phyloP scores from a whole-genome alignment of 768 basidiomycete genomes.

The Exidia glandulosa region DNA sequence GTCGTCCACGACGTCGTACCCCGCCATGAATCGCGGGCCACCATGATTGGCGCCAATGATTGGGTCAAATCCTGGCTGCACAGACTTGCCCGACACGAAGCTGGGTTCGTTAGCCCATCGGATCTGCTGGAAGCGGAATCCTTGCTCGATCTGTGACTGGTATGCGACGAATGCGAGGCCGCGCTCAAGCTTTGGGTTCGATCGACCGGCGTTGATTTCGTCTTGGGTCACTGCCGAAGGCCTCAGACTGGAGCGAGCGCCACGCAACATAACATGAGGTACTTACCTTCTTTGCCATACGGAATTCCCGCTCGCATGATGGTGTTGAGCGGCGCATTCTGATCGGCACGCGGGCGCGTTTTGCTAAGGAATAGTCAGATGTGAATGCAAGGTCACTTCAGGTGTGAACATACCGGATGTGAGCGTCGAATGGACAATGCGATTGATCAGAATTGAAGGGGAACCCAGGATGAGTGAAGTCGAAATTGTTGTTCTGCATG shows the following conservation, averaged over 20 bases:
- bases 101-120: background rate
- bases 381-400: background rate
- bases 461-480: constrained; percentile 10
- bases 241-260: background rate
- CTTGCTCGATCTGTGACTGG: background rate
- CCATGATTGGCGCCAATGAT: constrained; percentile 26
- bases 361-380: background rate
- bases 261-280: background rate
- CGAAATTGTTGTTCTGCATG: constrained; percentile 19
- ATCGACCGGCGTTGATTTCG: background rate
- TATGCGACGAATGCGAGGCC: constrained; percentile 31
- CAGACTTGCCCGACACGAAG: background rate
- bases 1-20: background rate
- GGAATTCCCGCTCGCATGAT: constrained; percentile 8
- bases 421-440: constrained; percentile 20
- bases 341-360: constrained; percentile 2
- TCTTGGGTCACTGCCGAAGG: background rate
- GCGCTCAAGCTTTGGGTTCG: constrained; percentile 27
- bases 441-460: constrained; percentile 9
- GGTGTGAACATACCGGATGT: constrained; percentile 7
- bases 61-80: constrained; percentile 34
- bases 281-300: constrained; percentile 2
- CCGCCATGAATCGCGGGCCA: constrained; percentile 1
- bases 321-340: background rate
- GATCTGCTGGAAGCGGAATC: constrained; percentile 8